Evolutionary conservation across 306 rosid species (phyloP).

Genomic region (Cucurbita moschata): DNA sequence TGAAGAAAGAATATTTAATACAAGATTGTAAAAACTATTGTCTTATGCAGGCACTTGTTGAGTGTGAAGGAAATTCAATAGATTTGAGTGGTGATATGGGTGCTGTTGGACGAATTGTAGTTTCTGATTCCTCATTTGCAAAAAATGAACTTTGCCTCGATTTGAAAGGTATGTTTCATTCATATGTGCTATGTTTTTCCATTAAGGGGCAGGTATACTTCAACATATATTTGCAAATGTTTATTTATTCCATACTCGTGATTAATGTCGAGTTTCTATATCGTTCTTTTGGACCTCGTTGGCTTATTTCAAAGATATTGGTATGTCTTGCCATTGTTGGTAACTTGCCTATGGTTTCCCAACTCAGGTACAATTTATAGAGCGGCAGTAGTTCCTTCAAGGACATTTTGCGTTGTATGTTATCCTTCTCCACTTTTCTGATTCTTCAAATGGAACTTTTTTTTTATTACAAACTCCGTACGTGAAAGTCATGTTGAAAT

Average conservation of each 20-base stretch:
- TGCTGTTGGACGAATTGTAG: slow-evolving; percentile 63
- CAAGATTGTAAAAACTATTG: slow-evolving; percentile 9
- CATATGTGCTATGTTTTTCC: not conserved
- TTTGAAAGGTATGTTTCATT: slow-evolving; percentile 50
- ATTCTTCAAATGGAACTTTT: not conserved
- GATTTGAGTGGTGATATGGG: slow-evolving; percentile 91
- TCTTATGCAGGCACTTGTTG: slow-evolving; percentile 62
- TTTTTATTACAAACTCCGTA: not conserved
- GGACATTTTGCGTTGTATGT: slow-evolving; percentile 87
- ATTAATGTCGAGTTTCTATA: not conserved
- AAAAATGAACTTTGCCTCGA: slow-evolving; percentile 63
- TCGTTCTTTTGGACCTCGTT: not conserved
- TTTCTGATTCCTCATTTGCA: slow-evolving; percentile 50
- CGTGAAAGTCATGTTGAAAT: not conserved
- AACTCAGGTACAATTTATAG: slow-evolving; percentile 81
- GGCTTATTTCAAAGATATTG: not conserved
- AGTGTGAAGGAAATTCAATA: slow-evolving; percentile 89
- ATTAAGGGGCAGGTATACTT: not conserved
- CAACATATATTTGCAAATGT: not conserved
- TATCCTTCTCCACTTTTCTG: slow-evolving; percentile 11
- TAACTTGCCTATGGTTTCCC: slow-evolving; percentile 13
- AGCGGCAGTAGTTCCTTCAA: slow-evolving; percentile 80
- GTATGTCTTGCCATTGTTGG: slow-evolving; percentile 5
- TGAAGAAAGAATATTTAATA: not conserved
- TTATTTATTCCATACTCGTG: not conserved